Base-by-base conservation (phyloP, 768 basidiomycete genomes). In the Collybia sp. region DNA sequence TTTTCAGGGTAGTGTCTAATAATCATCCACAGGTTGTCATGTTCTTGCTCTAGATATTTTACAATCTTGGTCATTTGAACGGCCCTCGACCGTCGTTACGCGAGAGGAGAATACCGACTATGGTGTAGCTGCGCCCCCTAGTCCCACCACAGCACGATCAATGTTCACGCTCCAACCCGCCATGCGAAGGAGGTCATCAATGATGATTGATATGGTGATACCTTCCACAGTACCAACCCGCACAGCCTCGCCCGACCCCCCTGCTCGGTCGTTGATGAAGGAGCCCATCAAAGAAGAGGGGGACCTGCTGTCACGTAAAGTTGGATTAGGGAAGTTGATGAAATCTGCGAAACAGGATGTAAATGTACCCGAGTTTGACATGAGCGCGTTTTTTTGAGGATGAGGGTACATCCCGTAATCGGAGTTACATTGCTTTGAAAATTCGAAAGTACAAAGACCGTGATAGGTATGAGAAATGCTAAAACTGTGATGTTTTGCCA, bases 301-400 rank as follows among this genome's bases (percentile, higher is more conserved):
- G 49, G 75, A 87, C 61, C 56, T 82, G 35, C 63, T 79, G 36
- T 79, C 83, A 6, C 75, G 82, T 16, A 83, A 86, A 53, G 80
- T 81, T 33, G 86, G 84, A 6, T 64, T 94, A 34, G 94, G 93
- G 3, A 88, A 76, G 53, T 65, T 96, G 58, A 83, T 96, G 72
- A 93, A 89, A 67, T 81, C 85, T n/a, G 90, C 93, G 12, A 93
- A 92, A 62, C 84, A 88, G 59, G 86, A 93, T 64, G 76, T 89
- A 39, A 70, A 82, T 56, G 85, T 89, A 49, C 85, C 88, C 17
- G 92, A 95, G 56, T 95, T 95, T 58, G 81, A 92, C 63, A 90
- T 95, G 81, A 71, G 71, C 58, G 77, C 81, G 17, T 94, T 94
- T 63, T 75, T 79, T 54, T 85, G 63, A 69, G 17, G 45, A 42